Evolutionary conservation across 164 flowering plant genomes (phyloP).

Genomic region (Platanus orientalis): DNA sequence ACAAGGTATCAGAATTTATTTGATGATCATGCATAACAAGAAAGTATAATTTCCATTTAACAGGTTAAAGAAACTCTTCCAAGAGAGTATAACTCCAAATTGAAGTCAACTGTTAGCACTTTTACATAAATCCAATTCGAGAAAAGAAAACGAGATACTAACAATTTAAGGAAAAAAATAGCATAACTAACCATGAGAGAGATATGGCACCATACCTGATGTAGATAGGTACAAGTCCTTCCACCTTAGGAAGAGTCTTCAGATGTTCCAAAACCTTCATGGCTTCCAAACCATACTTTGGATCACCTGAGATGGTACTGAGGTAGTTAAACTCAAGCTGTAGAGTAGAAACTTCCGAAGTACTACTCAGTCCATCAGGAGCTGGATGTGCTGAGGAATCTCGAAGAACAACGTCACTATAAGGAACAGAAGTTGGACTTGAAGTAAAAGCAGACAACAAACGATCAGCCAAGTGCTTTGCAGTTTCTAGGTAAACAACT

Average conservation of each 20-base stretch:
- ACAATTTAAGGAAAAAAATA: background rate
- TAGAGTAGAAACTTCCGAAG: slow-evolving; percentile 85
- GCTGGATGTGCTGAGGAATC: slow-evolving; percentile 81
- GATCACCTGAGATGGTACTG: slow-evolving; percentile 74
- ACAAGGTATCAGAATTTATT: background rate
- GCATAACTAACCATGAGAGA: background rate
- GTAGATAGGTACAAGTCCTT: slow-evolving; percentile 95
- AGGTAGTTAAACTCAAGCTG: slow-evolving; percentile 98
- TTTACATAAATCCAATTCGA: background rate
- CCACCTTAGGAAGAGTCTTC: slow-evolving; percentile 75
- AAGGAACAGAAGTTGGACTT: slow-evolving; percentile 90
- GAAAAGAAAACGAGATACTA: background rate
- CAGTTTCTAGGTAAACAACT: slow-evolving; percentile 62
- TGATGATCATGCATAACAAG: background rate
- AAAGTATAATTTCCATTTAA: background rate
- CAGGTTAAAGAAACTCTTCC: background rate
- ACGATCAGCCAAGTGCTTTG: slow-evolving; percentile 79
- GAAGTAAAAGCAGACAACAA: slow-evolving; percentile 80
- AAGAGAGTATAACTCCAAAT: background rate
- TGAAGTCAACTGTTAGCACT: no score
- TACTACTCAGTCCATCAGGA: slow-evolving; percentile 91
- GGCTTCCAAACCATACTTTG: slow-evolving; percentile 64
- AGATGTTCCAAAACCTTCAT: slow-evolving; percentile 94
- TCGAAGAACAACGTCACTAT: slow-evolving; percentile 78
- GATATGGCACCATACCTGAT: slow-evolving; percentile 55